Evolutionary conservation across 176 grass and related monocot genomes (phyloP), one percentile per base, ranked within the genome.

Genomic region (Coix lacrymajobi): DNA sequence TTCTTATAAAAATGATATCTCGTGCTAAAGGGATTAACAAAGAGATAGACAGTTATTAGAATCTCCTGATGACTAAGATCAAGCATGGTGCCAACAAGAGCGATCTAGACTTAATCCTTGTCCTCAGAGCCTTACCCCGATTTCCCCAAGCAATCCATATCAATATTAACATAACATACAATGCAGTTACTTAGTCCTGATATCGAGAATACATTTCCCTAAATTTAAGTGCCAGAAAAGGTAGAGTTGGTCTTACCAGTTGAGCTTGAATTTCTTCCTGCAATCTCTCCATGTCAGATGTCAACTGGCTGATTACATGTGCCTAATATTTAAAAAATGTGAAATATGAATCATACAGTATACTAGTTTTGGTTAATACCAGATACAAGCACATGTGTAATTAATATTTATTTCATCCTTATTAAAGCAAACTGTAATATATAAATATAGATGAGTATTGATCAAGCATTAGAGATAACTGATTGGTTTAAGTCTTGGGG

Each of bases 231-330:
- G 74, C n/a, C 69, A 78, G 37, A 79, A 85, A 85, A 58, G 54
- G 32, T 39, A 22, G 52, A 93, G 85, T 13, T 56, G 46, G 14
- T 72, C 85, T 82, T 71, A 99, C 97, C 87, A 92, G 76, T 84
- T 94, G 97, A 94, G 91, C 89, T 85, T 96, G 89, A 72, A 96
- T 94, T 90, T 99, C 97, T 69, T 89, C 85, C 51, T 90, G 89
- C 75, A 99, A 89, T 62, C 76, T 89, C 79, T 96, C 93, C 83
- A 99, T 91, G 81, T 99, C 91, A 76, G 83, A 99, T 84, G 92
- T 94, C 85, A 99, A 85, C 81, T 94, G 93, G 81, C 89, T 87
- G 84, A 99, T 93, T 65, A 92, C 67, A 30, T 99, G 87, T 19
- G 91, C 97, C 97, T 99, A 73, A 60, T 45, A 86, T 73, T 73